phyloP scores from a whole-genome alignment of 176 grass and related monocot species.

The Zoysia pacifica region DNA sequence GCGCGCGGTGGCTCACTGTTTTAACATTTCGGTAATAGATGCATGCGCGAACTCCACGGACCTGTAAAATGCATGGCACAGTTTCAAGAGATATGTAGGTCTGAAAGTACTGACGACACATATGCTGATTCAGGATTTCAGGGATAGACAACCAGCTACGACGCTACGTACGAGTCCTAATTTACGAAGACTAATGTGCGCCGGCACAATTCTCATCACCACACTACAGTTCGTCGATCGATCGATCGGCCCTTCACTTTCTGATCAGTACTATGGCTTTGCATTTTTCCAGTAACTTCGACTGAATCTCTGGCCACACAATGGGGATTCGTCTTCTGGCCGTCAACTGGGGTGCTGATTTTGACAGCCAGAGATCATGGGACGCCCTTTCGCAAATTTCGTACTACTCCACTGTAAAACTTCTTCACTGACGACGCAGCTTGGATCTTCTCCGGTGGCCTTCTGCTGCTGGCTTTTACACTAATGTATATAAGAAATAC shows the following conservation, averaged over 20 bases:
- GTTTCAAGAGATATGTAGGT: neutral
- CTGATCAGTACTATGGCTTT: neutral
- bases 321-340: neutral
- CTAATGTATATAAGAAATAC: no score
- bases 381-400: conserved; percentile 18
- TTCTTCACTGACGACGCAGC: neutral
- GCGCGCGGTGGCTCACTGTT: neutral
- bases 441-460: neutral
- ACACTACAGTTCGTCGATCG: neutral
- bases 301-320: neutral
- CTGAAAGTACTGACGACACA: neutral
- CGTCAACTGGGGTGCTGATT: neutral
- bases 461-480: neutral
- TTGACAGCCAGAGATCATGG: conserved; percentile 18
- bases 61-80: neutral
- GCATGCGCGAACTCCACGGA: neutral
- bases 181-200: conserved; percentile 8
- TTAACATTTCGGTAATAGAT: neutral
- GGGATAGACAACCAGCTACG: neutral
- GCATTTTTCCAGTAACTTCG: conserved; percentile 26
- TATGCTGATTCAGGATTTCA: neutral
- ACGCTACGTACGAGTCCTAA: neutral
- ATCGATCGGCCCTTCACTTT: neutral
- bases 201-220: neutral
- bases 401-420: neutral